Percentiles rank a stretch among this genome's conserved stretches.
Conservation (phyloP, 768 basidiomycete genomes). For the Epithele typhae region DNA sequence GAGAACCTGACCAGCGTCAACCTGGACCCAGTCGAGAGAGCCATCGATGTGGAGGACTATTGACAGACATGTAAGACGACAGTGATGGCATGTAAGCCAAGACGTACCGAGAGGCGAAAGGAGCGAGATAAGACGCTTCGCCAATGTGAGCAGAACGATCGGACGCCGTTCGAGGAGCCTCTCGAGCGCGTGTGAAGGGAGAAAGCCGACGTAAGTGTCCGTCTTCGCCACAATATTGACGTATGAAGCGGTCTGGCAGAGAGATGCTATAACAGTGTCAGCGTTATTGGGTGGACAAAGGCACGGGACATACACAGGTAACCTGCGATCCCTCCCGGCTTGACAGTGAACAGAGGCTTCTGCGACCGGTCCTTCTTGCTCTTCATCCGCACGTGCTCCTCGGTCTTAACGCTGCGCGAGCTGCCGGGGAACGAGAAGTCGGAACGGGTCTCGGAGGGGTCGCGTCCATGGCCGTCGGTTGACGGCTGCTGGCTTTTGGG, state of each 20-base stretch:
- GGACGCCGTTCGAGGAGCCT: slow-evolving; percentile 89
- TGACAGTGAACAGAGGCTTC: slow-evolving; percentile 89
- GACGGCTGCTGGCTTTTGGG: neutral
- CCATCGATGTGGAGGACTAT: slow-evolving; percentile 94
- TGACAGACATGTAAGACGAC: neutral
- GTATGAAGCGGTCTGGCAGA: slow-evolving; percentile 90
- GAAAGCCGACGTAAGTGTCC: slow-evolving; percentile 95
- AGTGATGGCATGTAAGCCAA: neutral
- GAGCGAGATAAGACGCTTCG: slow-evolving; percentile 93
- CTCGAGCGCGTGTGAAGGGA: slow-evolving; percentile 86
- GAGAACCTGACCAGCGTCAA: slow-evolving; percentile 89
- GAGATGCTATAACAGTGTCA: slow-evolving; percentile 52
- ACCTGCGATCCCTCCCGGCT: slow-evolving; percentile 96
- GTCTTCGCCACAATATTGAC: slow-evolving; percentile 97
- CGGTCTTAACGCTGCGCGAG: slow-evolving; percentile 7
- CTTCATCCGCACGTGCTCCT: slow-evolving; percentile 22
- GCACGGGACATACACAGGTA: slow-evolving; percentile 63
- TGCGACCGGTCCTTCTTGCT: slow-evolving; percentile 33
- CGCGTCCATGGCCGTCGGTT: neutral
- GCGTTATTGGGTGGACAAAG: slow-evolving; percentile 1
- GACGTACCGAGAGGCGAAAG: slow-evolving; percentile 83
- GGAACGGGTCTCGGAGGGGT: slow-evolving; percentile 6
- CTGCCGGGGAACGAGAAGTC: slow-evolving; percentile 6
- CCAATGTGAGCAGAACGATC: slow-evolving; percentile 91
- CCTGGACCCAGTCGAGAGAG: slow-evolving; percentile 97